Evolutionary conservation across 2,329 filamentous ascomycete genomes (phyloP).

Genomic region (Thyridium curvatum): DNA sequence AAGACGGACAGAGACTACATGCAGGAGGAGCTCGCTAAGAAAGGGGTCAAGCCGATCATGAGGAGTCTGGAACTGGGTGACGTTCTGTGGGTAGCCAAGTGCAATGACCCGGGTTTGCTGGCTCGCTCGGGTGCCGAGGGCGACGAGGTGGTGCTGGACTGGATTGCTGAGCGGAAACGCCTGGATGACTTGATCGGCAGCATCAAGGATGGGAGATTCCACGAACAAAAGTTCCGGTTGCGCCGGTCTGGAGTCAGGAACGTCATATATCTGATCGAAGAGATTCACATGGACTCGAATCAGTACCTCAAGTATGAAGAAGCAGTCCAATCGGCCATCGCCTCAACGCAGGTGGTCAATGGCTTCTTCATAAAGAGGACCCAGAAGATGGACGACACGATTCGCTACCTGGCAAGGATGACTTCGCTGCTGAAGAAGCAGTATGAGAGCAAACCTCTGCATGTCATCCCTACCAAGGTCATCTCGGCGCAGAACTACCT

Average conservation of each 20-base stretch:
- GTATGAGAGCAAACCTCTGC: slow-evolving; percentile 53
- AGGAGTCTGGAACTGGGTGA: slow-evolving; percentile 68
- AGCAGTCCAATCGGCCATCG: slow-evolving; percentile 65
- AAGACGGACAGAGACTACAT: slow-evolving; percentile 73
- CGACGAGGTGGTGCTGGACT: slow-evolving; percentile 69
- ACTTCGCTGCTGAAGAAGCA: slow-evolving; percentile 59
- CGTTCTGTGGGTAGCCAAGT: slow-evolving; percentile 73
- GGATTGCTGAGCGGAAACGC: slow-evolving; percentile 75
- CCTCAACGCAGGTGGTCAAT: slow-evolving; percentile 71
- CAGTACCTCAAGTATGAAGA: slow-evolving; percentile 54
- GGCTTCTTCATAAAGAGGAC: slow-evolving; percentile 76
- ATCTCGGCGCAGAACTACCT: slow-evolving; percentile 61
- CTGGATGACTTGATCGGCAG: slow-evolving; percentile 74
- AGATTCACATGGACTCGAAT: slow-evolving; percentile 55
- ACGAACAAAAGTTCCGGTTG: slow-evolving; percentile 79
- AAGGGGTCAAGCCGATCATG: slow-evolving; percentile 59
- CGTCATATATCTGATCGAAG: slow-evolving; percentile 73
- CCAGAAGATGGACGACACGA: slow-evolving; percentile 68
- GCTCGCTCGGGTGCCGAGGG: slow-evolving; percentile 52
- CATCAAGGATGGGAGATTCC: slow-evolving; percentile 77
- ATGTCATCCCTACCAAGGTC: slow-evolving; percentile 60
- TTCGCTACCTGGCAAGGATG: slow-evolving; percentile 68
- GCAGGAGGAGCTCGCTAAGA: slow-evolving; percentile 62
- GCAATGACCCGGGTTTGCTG: slow-evolving; percentile 52
- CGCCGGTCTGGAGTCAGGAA: slow-evolving; percentile 67